Percentiles rank a stretch among this genome's conserved stretches.
These are phyloP conservation scores for Hygrophoropsis aurantiaca DNA, from an alignment of 768 basidiomycete species.

Conservation along the genomic window DNA sequence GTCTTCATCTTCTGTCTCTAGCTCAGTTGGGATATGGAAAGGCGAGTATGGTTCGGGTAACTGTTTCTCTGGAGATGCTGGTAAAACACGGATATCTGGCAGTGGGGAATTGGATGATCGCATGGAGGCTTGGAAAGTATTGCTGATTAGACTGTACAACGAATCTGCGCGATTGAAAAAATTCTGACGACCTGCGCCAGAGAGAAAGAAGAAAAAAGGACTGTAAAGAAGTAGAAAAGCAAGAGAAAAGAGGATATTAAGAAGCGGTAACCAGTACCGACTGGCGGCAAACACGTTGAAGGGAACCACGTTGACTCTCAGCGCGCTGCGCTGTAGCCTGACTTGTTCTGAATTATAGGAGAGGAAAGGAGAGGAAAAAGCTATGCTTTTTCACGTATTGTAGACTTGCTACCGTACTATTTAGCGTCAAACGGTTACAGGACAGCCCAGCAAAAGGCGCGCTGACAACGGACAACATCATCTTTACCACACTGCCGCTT, in stretches of 20 bases:
- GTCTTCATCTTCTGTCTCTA: slow-evolving; percentile 40
- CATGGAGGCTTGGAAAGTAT: slow-evolving; percentile 37
- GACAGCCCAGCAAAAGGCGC: too few species aligned
- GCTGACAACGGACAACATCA: too few species aligned
- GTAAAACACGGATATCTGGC: slow-evolving; percentile 72
- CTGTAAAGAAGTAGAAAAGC: slow-evolving; percentile 33
- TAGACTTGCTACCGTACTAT: too few species aligned
- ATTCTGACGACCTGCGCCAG: slow-evolving; percentile 57
- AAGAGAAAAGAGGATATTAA: slow-evolving; percentile 27
- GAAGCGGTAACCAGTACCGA: neutral
- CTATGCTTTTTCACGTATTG: neutral
- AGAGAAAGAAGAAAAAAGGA: slow-evolving; percentile 25
- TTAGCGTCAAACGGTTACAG: too few species aligned
- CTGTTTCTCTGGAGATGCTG: slow-evolving; percentile 56
- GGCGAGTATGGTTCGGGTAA: slow-evolving; percentile 61
- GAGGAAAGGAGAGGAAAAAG: neutral
- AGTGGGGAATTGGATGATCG: slow-evolving; percentile 41
- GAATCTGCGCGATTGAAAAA: slow-evolving; percentile 11
- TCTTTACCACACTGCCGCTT: too few species aligned
- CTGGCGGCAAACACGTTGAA: slow-evolving; percentile 21
- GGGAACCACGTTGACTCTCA: slow-evolving; percentile 7
- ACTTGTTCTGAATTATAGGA: neutral
- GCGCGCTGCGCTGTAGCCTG: slow-evolving; percentile 8
- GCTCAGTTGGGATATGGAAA: slow-evolving; percentile 40
- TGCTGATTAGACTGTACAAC: slow-evolving; percentile 21